Percentiles rank a stretch among this genome's conserved stretches.
These are phyloP conservation scores for Psophocarpus tetragonolobus DNA, from an alignment of 306 rosid species.

Conservation along the genomic window DNA sequence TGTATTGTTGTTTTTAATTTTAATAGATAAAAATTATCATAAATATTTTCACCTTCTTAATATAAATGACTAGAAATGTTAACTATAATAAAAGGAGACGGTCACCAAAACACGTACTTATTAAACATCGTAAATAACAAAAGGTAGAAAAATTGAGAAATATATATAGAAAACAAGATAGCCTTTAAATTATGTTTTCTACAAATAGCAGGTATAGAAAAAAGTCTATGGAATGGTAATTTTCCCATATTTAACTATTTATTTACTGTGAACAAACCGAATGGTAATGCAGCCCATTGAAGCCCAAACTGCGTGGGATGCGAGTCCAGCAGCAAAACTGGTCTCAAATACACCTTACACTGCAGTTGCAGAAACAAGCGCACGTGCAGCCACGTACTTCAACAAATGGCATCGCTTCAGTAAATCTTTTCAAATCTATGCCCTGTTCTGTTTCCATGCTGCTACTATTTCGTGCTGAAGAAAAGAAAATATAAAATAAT, in stretches of 20 bases:
- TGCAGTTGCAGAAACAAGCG: constrained; percentile 25
- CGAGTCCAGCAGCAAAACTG: background rate
- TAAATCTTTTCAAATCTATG: constrained; percentile 29
- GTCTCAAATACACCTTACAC: background rate
- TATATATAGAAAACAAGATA: background rate
- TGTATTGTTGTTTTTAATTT: too few species aligned
- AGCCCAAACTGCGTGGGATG: constrained; percentile 8
- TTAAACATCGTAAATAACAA: too few species aligned
- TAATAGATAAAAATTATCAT: too few species aligned
- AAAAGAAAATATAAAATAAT: background rate
- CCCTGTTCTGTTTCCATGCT: background rate
- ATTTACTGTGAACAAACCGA: background rate
- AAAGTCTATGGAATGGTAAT: background rate
- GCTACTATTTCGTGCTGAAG: background rate
- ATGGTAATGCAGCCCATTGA: background rate
- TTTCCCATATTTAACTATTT: background rate
- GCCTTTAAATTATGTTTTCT: background rate
- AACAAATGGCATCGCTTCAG: constrained; percentile 4
- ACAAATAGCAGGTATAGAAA: background rate
- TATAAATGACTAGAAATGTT: too few species aligned
- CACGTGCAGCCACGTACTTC: constrained; percentile 40
- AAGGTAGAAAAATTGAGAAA: too few species aligned
- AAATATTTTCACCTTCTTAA: too few species aligned
- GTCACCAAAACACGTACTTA: too few species aligned
- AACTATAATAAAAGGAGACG: too few species aligned